Percentiles rank a stretch among this genome's conserved stretches.
These are phyloP conservation scores for Cercospora sojina DNA, from an alignment of 2,329 filamentous ascomycete genomes.

Conservation along the genomic window DNA sequence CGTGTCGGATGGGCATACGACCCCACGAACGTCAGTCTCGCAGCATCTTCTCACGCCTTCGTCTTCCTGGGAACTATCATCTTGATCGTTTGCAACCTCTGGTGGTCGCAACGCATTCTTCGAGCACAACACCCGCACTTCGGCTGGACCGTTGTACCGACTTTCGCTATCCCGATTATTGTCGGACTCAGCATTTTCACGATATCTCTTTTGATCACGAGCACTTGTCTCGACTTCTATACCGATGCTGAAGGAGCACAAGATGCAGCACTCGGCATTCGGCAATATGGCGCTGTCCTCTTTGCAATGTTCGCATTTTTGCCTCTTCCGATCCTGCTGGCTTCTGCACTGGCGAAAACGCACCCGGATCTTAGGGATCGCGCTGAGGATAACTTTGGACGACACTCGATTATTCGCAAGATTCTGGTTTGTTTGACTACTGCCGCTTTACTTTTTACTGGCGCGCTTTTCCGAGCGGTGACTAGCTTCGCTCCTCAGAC, in stretches of 20 bases:
- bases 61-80: constrained; percentile 72
- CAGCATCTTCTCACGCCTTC: constrained; percentile 64
- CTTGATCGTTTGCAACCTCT: constrained; percentile 73
- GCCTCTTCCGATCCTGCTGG: constrained; percentile 58
- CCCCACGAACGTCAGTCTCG: constrained; percentile 46
- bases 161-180: constrained; percentile 56
- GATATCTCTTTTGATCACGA: constrained; percentile 65
- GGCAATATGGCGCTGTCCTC: constrained; percentile 61
- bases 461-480: constrained; percentile 67
- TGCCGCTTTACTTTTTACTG: constrained; percentile 61
- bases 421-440: constrained; percentile 62
- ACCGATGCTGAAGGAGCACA: constrained; percentile 56
- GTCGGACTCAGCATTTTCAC: constrained; percentile 59
- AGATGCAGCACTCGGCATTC: constrained; percentile 59
- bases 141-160: constrained; percentile 64
- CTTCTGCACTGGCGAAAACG: constrained; percentile 49
- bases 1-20: constrained; percentile 57
- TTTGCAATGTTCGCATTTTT: constrained; percentile 67
- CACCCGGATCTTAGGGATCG: constrained; percentile 26
- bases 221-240: constrained; percentile 65
- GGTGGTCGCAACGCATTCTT: constrained; percentile 73
- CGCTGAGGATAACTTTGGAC: constrained; percentile 61
- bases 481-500: constrained; percentile 51
- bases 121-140: constrained; percentile 68
- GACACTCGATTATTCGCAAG: constrained; percentile 61